Evolutionary conservation across 2,329 filamentous ascomycete species (phyloP).

Genomic region (Coniochaeta sp.): DNA sequence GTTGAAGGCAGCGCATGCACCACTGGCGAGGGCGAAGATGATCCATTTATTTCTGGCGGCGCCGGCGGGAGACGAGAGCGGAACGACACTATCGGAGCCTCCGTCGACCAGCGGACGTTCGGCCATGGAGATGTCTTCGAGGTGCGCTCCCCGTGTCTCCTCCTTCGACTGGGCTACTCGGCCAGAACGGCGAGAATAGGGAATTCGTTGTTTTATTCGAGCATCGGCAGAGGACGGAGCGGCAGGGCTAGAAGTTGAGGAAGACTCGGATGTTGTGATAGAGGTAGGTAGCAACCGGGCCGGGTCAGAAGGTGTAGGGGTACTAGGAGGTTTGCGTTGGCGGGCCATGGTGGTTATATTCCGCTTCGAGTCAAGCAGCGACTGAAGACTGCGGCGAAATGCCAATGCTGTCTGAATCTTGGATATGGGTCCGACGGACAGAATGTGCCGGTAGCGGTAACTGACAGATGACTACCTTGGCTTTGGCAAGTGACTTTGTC

Average conservation of each 20-base stretch:
- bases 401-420: not conserved
- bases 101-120: not conserved
- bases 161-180: not conserved
- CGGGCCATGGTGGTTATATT: not conserved
- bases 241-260: not conserved
- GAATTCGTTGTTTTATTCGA: not conserved
- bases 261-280: not conserved
- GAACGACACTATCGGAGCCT: conserved; percentile 15
- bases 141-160: not conserved
- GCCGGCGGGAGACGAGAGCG: not conserved
- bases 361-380: not conserved
- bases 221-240: not conserved
- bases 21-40: conserved; percentile 63
- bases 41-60: conserved; percentile 46
- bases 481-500: not conserved
- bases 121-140: not conserved
- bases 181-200: not conserved
- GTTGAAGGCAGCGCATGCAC: conserved; percentile 72
- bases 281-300: not conserved
- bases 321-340: not conserved
- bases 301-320: not conserved
- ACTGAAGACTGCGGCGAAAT: not conserved
- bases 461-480: not conserved
- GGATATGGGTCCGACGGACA: not conserved
- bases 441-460: not conserved